Base-by-base conservation (phyloP, 805 yeast genomes). In the Candida easanensis region DNA sequence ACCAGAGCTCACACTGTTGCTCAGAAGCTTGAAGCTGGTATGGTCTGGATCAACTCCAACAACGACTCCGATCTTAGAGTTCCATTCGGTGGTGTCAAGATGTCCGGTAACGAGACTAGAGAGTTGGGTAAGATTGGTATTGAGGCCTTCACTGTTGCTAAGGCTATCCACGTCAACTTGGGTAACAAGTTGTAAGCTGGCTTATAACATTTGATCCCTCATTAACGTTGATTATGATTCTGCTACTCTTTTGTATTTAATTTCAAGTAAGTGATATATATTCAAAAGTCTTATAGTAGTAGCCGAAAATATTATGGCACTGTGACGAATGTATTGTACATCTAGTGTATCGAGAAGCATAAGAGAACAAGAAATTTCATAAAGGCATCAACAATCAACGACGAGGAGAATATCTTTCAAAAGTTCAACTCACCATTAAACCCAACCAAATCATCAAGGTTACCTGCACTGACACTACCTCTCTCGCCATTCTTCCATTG, bases 1-100 rank as follows among this genome's bases (percentile, higher is more conserved):
- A 58, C 59, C 4, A 61, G 59, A 46, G 74, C 74, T 1, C 71
- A 69, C 52, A 52, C 49, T 14, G 57, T 71, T 42, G 72, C 76
- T 3, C 56, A 60, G n/a, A 65, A 64, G 19, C 54, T 71, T 33
- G 70, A 70, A 53, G 62, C 73, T 4, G 77, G 76, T 44, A 73
- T 73, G 69, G 73, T 78, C 34, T 79, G 80, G 79, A 70, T 79
- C 54, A 79, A 79, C 61, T 70, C 80, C 1, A 76, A 77, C 50
- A 79, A 79, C 56, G 80, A 76, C 46, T 70, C 74, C 10, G 79
- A 77, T 52, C 64, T 71, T 40, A 74, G 74, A 59, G 66, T 76
- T 48, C 87, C 87, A 41, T 82, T 82, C 50, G 88, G 88, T 37
- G 87, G 87, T 58, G 80, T 79, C 30, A 82, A 82, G 61, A 68